These are phyloP conservation scores for Syzygium jambos DNA, from an alignment of 345 rosid species.

Conservation along the genomic window DNA sequence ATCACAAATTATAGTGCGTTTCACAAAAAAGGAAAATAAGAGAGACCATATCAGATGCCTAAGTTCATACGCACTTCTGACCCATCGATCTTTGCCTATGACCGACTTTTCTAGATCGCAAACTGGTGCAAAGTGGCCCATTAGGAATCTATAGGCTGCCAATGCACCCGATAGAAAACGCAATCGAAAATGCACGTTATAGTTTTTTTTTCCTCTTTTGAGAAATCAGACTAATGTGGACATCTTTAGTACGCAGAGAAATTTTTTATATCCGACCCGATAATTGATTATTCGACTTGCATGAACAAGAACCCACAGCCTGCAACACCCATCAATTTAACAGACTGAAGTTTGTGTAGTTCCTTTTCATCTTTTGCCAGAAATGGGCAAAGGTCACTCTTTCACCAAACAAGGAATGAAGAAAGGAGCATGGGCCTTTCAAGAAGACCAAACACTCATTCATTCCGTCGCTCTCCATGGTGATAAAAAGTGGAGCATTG, in stretches of 20 bases:
- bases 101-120: not conserved
- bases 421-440: not conserved
- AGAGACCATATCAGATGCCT: not conserved
- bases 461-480: not conserved
- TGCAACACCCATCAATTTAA: not conserved
- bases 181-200: not conserved
- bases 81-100: not conserved
- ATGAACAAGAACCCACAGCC: not conserved
- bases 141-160: not conserved
- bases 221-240: not conserved
- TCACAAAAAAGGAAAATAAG: not conserved
- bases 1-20: not conserved
- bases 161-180: not conserved
- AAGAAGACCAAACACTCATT: not conserved
- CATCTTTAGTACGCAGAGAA: not conserved
- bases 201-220: not conserved
- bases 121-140: not conserved
- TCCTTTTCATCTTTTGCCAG: not conserved
- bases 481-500: rapidly evolving
- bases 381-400: not conserved
- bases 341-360: not conserved
- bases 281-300: not conserved
- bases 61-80: not conserved
- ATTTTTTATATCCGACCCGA: no score
- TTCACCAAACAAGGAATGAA: not conserved